Base-by-base conservation (phyloP, 148 eudicot species). In the Heliamphora exappendiculata region DNA sequence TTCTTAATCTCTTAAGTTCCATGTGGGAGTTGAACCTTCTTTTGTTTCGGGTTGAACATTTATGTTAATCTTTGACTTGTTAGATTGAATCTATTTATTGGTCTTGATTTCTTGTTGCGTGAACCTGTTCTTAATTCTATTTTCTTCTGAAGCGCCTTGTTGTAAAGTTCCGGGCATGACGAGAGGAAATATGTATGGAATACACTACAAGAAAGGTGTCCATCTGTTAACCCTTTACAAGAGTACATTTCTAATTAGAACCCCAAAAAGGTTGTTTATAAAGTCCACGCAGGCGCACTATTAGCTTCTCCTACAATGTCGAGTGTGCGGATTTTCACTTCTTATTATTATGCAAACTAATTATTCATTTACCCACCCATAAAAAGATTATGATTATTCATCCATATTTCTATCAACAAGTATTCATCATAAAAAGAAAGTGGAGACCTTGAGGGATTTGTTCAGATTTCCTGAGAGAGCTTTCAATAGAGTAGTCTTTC, bases 401-500 rank as follows among this genome's bases (percentile, higher is more conserved):
- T 13, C 44, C 11, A 45, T 11, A 13, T 20, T 51, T 22, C 20
- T 65, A 1, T 36, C 17, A 36, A 2, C 37, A 22, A 41, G 19
- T 28, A 47, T 36, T 65, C 47, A n/a, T 14, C 5, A 7, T 50
- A 14, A 10, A 20, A 45, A n/a, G 37, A 58, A 59, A 24, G 10
- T 1, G 22, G n/a, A 75, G 51, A 92, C 97, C 94, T 86, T 81
- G 68, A 92, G 86, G 76, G 92, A 87, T 73, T 83, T 84, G 85
- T 82, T 79, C 58, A 87, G 78, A 67, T 87, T 90, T 85, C 91
- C 94, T 28, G 94, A 86, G 75, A 92, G 91, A 50, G 94, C 88
- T 84, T 86, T 87, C 76, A 92, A 28, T 31, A 92, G 76, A 70
- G 97, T 81, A 72, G 90, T 90, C 83, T 92, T 92, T 49, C 97